phyloP scores from a whole-genome alignment of 768 basidiomycete species.

The Kwoniella newhampshirensis region DNA sequence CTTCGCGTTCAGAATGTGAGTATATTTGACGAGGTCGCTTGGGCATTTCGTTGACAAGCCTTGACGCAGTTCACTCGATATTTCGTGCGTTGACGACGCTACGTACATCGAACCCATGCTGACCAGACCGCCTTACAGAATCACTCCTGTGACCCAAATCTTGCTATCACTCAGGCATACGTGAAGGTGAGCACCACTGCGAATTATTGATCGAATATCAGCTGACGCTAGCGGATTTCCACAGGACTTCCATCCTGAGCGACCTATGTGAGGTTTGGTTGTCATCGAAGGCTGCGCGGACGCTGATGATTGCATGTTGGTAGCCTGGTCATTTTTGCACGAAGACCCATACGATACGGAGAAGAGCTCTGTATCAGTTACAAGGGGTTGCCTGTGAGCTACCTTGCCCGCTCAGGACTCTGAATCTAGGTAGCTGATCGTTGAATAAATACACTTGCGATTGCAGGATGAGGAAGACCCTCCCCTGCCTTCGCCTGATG shows the following conservation, averaged over 20 bases:
- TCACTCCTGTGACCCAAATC: conserved; percentile 88
- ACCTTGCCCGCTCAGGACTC: background rate
- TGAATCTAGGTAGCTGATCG: background rate
- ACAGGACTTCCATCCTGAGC: conserved; percentile 50
- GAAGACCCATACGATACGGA: conserved; percentile 30
- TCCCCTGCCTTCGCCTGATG: background rate
- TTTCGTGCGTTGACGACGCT: conserved; percentile 59
- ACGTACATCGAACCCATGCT: background rate
- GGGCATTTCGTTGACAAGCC: background rate
- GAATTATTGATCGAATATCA: background rate
- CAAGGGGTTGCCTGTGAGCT: conserved; percentile 44
- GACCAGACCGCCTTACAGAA: conserved; percentile 61
- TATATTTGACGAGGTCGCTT: background rate
- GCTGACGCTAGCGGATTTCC: conserved; percentile 2
- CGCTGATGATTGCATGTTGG: conserved; percentile 4
- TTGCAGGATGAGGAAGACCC: conserved; percentile 16
- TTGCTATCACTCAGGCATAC: conserved; percentile 68
- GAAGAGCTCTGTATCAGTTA: conserved; percentile 52
- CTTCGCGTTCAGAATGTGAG: conserved; percentile 32
- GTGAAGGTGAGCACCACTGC: conserved; percentile 60
- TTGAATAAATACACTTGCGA: background rate
- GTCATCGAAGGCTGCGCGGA: too few species aligned
- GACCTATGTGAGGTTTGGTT: conserved; percentile 43
- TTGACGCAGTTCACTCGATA: conserved; percentile 80
- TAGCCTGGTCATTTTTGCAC: conserved; percentile 48